Base-by-base conservation (phyloP, 2,329 filamentous ascomycete genomes). In the Paracamarosporium sp. region DNA sequence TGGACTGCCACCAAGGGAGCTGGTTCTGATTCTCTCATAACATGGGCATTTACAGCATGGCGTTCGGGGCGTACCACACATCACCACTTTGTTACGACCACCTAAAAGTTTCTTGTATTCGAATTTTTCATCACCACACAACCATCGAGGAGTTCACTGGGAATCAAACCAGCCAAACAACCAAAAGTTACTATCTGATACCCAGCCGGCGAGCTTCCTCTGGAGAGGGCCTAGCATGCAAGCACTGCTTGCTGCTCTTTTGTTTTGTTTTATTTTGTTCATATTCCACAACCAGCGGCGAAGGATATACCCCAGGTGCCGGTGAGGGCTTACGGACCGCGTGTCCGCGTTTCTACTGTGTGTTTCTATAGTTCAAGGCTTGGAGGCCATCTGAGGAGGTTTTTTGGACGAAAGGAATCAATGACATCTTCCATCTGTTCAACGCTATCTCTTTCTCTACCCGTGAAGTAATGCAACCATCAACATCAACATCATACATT, bases 11-110 rank as follows among this genome's bases (percentile, higher is more conserved):
- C 60, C 52, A 73, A 74, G n/a, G n/a, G 75, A 75, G 73, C 73
- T 76, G 74, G 71, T 76, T 68, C 73, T 73, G 73, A 76, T 68
- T 76, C 74, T 74, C 73, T 75, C 73, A 53, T 60, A 43, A 24
- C 40, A 40, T 57, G 52, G 60, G 64, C 66, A 69, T 68, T 62
- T 60, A 27, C 59, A 66, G 68, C 69, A 70, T 46, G 66, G 67
- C 66, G 66, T 68, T 65, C 61, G 56, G 55, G 31, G 52, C 27
- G 7, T 41, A 31, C 20, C 25, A 20, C 31, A 31, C 52, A 45
- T 53, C 44, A 41, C 45, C 53, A 38, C 45, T 47, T 33, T 25
- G 50, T 35, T 27, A 50, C 28, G n/a, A 41, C 53, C 41, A 62
- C 11, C 35, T 38, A 51, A 66, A 67, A 69, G 65, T 59, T 66